Base-by-base conservation (phyloP, 257 asterid species). In the Fraxinus anomala region DNA sequence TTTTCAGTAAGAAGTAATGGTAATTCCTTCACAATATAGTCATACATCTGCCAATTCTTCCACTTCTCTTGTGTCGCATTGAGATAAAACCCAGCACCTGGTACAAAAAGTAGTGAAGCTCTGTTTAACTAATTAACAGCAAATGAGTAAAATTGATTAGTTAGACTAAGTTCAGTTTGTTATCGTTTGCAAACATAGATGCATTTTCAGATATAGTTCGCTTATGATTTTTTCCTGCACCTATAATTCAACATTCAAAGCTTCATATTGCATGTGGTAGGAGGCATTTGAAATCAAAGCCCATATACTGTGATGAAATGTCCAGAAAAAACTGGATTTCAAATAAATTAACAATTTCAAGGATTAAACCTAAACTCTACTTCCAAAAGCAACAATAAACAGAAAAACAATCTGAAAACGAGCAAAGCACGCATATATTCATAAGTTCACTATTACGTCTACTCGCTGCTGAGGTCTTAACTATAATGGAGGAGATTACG, bases 41-140 rank as follows among this genome's bases (percentile, higher is more conserved):
- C 99, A 76, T 96, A 96, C 99, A 96, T 96, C 76, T 68, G 83
- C 99, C 99, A 96, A 86, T 93, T 91, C 88, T 89, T 96, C 98
- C 99, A 96, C 91, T 96, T 96, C 81, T 93, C 99, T 85, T 93
- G 97, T 63, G 95, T 96, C 26, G 99, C 99, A 81, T 96, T 96
- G 75, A 96, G 92, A 87, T 93, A 96, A 88, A 96, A 96, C 49
- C 99, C 99, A 82, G 99, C 99, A 83, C 99, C 99, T 93, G 80
- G 47, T 28, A 30, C 17, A 28, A 68, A 21, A 26, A 36, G 42
- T 54, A 47, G 44, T 40, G 28, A 42, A 49, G 44, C n/a, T 77
- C 9, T 6, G 71, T 28, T 24, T 39, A 37, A 77, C 9, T 21
- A 24, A 49, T 63, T 23, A 34, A 66, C 36, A 12, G 16, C 1